Evolutionary conservation across 805 yeast genomes (phyloP).

Genomic region (Yarrowia hollandica): DNA sequence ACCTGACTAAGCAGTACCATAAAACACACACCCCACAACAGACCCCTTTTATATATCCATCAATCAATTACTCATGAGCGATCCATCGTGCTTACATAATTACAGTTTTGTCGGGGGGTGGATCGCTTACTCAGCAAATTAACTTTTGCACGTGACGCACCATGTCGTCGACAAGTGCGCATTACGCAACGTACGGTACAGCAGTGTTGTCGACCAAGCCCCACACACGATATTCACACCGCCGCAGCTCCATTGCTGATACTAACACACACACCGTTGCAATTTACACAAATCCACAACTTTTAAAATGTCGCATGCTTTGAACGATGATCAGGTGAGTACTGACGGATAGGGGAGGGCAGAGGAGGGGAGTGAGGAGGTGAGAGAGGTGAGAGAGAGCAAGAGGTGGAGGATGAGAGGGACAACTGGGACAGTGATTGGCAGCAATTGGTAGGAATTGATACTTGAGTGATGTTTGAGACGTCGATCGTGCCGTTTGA

Average conservation of each 20-base stretch:
- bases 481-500: no score
- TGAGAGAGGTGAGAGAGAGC: background rate
- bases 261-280: conserved; percentile 12
- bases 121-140: background rate
- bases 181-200: conserved; percentile 12
- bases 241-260: conserved; percentile 9
- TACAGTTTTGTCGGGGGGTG: no score
- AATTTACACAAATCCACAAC: background rate
- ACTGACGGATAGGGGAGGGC: background rate
- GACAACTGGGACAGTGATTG: no score
- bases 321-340: conserved; percentile 29
- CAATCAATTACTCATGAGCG: no score
- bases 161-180: conserved; percentile 15
- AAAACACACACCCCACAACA: no score
- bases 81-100: no score
- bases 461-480: no score
- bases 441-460: no score
- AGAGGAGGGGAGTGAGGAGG: background rate
- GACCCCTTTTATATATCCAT: no score
- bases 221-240: background rate
- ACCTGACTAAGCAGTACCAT: no score
- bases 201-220: conserved; percentile 15
- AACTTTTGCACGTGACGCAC: conserved; percentile 1
- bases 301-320: conserved; percentile 26
- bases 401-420: background rate